Percentiles rank a stretch among this genome's conserved stretches.
phyloP scores from a whole-genome alignment of 1,284 basidiomycete genomes.

The Trichosporon coremiiforme region DNA sequence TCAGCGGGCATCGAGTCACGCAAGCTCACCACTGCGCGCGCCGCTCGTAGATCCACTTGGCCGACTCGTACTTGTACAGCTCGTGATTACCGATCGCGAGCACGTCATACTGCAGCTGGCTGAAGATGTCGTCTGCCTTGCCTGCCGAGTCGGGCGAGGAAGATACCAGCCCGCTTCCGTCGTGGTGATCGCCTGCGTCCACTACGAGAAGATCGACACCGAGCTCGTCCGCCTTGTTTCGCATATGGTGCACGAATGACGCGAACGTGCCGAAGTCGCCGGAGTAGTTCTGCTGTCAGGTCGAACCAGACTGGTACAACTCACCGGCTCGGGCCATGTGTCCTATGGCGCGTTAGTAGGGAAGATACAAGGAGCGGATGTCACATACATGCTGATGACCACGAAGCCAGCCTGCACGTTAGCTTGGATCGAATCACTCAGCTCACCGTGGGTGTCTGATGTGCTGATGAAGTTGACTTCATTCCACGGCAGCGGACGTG shows the following conservation, averaged over 20 bases:
- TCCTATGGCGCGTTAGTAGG: slow-evolving; percentile 39
- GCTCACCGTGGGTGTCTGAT: slow-evolving; percentile 55
- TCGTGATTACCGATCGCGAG: slow-evolving; percentile 89
- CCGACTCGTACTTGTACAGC: slow-evolving; percentile 74
- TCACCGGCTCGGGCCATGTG: slow-evolving; percentile 57
- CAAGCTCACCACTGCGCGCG: slow-evolving; percentile 57
- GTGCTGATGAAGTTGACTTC: slow-evolving; percentile 55
- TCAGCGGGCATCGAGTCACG: neutral
- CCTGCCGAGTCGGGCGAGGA: slow-evolving; percentile 63
- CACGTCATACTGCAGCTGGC: slow-evolving; percentile 75
- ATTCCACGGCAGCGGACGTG: slow-evolving; percentile 49
- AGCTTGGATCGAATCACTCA: slow-evolving; percentile 38
- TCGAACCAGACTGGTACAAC: slow-evolving; percentile 20
- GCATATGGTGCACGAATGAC: slow-evolving; percentile 79
- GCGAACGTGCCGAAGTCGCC: slow-evolving; percentile 79
- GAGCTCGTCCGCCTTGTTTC: slow-evolving; percentile 62
- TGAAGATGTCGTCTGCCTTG: slow-evolving; percentile 73
- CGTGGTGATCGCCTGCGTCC: slow-evolving; percentile 66
- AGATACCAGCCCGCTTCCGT: slow-evolving; percentile 61
- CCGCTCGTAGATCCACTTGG: slow-evolving; percentile 76
- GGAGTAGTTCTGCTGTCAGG: slow-evolving; percentile 51
- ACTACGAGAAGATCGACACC: slow-evolving; percentile 53
- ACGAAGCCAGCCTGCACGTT: slow-evolving; percentile 21
- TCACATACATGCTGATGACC: slow-evolving; percentile 55
- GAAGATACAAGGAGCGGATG: neutral